These are phyloP conservation scores for Pseudocercospora cruenta DNA, from an alignment of 2,329 filamentous ascomycete genomes.

Conservation along the genomic window DNA sequence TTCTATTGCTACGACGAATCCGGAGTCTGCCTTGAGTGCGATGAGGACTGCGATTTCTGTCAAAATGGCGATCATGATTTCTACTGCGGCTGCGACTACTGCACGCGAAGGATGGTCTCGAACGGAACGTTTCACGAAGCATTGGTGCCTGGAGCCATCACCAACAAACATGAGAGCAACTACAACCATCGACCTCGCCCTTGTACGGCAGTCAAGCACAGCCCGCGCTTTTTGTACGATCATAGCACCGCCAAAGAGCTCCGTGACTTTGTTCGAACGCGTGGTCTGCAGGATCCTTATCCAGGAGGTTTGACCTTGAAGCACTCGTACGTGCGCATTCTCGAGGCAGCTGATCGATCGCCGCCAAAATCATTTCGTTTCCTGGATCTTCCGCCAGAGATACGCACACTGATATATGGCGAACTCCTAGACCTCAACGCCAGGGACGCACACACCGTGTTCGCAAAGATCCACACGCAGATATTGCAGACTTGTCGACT, in stretches of 20 bases:
- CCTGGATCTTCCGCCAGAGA: slow-evolving; percentile 30
- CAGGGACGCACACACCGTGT: neutral
- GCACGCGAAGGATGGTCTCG: neutral
- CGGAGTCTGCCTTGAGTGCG: neutral
- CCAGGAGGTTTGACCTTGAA: slow-evolving; percentile 27
- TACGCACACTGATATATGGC: slow-evolving; percentile 29
- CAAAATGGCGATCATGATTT: neutral
- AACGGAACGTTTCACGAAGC: neutral
- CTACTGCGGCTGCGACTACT: neutral
- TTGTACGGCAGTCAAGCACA: neutral
- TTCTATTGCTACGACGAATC: neutral
- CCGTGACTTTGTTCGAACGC: slow-evolving; percentile 20
- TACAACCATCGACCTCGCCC: neutral
- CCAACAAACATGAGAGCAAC: slow-evolving; percentile 7
- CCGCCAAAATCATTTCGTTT: slow-evolving; percentile 21
- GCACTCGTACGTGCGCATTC: slow-evolving; percentile 22
- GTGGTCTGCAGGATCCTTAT: slow-evolving; percentile 26
- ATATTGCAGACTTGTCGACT: slow-evolving; percentile 22
- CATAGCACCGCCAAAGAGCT: slow-evolving; percentile 17
- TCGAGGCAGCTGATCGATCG: slow-evolving; percentile 20
- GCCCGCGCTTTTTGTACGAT: slow-evolving; percentile 12
- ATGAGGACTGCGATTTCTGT: neutral
- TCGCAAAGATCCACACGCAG: slow-evolving; percentile 4
- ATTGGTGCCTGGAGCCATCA: neutral
- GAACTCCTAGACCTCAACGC: slow-evolving; percentile 19